Conservation (phyloP, 495 filamentous ascomycete species). For the Xylaria castorea region DNA sequence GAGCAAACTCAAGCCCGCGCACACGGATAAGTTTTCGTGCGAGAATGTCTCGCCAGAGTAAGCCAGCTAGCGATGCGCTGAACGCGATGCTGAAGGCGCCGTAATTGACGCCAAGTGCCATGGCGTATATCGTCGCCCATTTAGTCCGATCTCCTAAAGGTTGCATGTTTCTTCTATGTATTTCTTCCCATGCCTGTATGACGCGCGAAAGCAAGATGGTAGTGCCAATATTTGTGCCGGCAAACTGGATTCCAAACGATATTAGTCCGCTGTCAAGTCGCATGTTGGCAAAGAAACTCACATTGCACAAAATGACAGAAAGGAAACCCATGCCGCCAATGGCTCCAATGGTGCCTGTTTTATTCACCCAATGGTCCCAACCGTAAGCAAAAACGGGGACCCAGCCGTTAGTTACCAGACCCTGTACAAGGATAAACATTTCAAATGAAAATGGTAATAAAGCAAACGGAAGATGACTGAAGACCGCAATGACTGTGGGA, state of each 20-base stretch:
- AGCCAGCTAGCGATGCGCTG: slow-evolving; percentile 68
- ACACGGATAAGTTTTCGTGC: slow-evolving; percentile 67
- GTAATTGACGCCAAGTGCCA: slow-evolving; percentile 73
- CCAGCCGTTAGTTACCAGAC: slow-evolving; percentile 71
- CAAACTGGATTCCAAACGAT: slow-evolving; percentile 54
- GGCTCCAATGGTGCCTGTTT: slow-evolving; percentile 67
- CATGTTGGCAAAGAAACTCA: slow-evolving; percentile 46
- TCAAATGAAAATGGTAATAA: slow-evolving; percentile 69
- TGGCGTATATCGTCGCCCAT: slow-evolving; percentile 71
- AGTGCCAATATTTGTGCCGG: slow-evolving; percentile 73
- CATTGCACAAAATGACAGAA: slow-evolving; percentile 71
- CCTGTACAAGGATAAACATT: slow-evolving; percentile 75
- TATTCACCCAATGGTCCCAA: slow-evolving; percentile 71
- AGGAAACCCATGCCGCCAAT: slow-evolving; percentile 72
- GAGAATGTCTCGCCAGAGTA: slow-evolving; percentile 72
- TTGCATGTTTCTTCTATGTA: slow-evolving; percentile 52
- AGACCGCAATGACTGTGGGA: slow-evolving; percentile 66
- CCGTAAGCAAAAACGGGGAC: slow-evolving; percentile 69
- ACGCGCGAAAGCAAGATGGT: slow-evolving; percentile 71
- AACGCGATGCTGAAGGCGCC: slow-evolving; percentile 72
- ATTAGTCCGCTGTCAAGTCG: slow-evolving; percentile 2
- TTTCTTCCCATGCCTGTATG: slow-evolving; percentile 66
- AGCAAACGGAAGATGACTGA: slow-evolving; percentile 65
- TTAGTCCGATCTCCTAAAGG: slow-evolving; percentile 64
- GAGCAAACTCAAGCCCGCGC: slow-evolving; percentile 62